Evolutionary conservation across 352 stramenopile species (phyloP).

Genomic region (Globisporangium spinosum): DNA sequence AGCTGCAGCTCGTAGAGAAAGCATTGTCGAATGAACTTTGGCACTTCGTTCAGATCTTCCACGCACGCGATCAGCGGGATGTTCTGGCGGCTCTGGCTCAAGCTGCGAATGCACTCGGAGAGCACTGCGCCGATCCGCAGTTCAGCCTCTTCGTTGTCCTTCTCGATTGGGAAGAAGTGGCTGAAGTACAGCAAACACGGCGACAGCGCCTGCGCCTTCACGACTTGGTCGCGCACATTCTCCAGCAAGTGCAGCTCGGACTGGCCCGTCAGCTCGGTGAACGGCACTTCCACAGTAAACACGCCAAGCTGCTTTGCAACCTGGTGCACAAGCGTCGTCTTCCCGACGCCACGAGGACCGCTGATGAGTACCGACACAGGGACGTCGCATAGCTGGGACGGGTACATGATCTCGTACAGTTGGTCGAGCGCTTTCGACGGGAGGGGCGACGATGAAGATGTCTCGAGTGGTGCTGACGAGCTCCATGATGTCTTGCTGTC

Average conservation of each 20-base stretch:
- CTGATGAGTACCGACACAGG: slow-evolving; percentile 70
- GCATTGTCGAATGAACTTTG: slow-evolving; percentile 76
- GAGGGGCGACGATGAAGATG: slow-evolving; percentile 13
- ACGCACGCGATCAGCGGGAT: slow-evolving; percentile 76
- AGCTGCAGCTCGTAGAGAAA: slow-evolving; percentile 78
- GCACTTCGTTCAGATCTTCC: slow-evolving; percentile 72
- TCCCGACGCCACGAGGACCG: slow-evolving; percentile 64
- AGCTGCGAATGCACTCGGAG: slow-evolving; percentile 55
- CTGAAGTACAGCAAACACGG: slow-evolving; percentile 82
- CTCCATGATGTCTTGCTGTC: slow-evolving; percentile 1
- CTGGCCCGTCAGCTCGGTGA: slow-evolving; percentile 66
- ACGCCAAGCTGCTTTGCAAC: slow-evolving; percentile 66
- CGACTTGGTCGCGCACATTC: slow-evolving; percentile 67
- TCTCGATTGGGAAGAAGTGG: slow-evolving; percentile 71
- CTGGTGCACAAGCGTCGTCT: slow-evolving; percentile 66
- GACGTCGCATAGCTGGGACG: slow-evolving; percentile 59
- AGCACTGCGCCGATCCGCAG: slow-evolving; percentile 59
- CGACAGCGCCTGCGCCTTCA: slow-evolving; percentile 58
- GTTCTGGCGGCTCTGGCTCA: slow-evolving; percentile 46
- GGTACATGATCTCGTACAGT: slow-evolving; percentile 67
- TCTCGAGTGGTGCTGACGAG: slow-evolving; percentile 18
- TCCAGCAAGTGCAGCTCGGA: slow-evolving; percentile 74
- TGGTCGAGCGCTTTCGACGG: slow-evolving; percentile 36
- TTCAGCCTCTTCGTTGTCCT: slow-evolving; percentile 73
- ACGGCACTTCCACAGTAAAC: slow-evolving; percentile 66